Conservation (phyloP, 352 stramenopile species). For the Phytophthora sansomeana region DNA sequence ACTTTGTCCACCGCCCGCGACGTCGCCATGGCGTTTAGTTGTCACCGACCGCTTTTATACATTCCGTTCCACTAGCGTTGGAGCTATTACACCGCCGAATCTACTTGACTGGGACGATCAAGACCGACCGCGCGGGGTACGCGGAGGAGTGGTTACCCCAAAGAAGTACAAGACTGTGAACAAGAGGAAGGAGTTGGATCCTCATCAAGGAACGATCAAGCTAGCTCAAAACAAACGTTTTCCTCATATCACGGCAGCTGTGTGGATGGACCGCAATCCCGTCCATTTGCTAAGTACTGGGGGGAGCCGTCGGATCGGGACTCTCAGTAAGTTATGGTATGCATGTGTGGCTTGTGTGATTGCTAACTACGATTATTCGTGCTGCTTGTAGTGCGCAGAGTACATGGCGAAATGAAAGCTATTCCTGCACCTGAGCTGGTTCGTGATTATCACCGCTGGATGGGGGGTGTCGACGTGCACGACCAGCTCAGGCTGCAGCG, state of each 20-base stretch:
- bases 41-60: slow-evolving; percentile 16
- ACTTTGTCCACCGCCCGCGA: background rate
- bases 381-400: background rate
- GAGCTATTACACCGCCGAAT: slow-evolving; percentile 8
- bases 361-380: background rate
- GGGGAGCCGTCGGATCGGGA: background rate
- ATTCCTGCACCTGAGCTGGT: background rate
- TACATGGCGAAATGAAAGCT: slow-evolving; percentile 1
- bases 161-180: slow-evolving; percentile 1
- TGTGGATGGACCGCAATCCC: background rate
- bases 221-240: background rate
- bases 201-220: background rate
- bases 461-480: no score
- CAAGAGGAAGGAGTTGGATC: background rate
- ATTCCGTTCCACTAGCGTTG: background rate
- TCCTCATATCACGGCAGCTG: slow-evolving; percentile 1
- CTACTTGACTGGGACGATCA: slow-evolving; percentile 8
- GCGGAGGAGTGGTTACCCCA: background rate
- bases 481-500: no score
- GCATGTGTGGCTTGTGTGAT: background rate
- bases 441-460: no score
- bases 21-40: slow-evolving; percentile 8
- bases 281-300: background rate
- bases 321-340: slow-evolving; percentile 1
- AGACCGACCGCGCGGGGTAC: slow-evolving; percentile 1